Base-by-base conservation (phyloP, 225 moss, liverwort and hornwort species). In the Straminergon stramineum region DNA sequence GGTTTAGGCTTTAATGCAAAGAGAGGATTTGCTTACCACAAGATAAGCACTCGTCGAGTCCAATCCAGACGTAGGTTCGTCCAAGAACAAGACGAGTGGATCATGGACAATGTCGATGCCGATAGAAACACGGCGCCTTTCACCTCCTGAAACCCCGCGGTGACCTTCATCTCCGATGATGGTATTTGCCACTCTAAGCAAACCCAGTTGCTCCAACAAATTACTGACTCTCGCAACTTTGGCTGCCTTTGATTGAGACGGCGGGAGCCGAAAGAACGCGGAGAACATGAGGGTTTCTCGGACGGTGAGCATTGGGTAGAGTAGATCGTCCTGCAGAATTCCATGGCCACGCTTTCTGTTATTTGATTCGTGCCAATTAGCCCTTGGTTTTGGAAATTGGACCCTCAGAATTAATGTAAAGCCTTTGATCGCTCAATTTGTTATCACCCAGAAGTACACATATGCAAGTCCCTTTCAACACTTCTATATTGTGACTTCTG, bases 221-320 rank as follows among this genome's bases (percentile, higher is more conserved):
- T 94, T 93, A 45, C 90, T 84, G 32, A 97, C 97, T 77, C 97
- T 93, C 19, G 93, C 92, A 43, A 35, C 56, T 91, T 98, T 98
- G 78, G 86, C 95, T 69, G 89, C 89, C 79, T 89, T 90, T 7
- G 94, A 67, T 88, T 92, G 91, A 75, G 94, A 92, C 28, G 78
- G 76, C 35, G 93, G 93, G 23, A 98, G 91, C n/a, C 98, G 95
- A 80, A 98, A 93, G 82, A 93, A 92, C 5, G 97, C 98, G n/a
- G 97, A 95, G 79, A 95, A 98, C 90, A 94, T 93, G 62, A 98
- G 93, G 24, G 98, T 98, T 95, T 98, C 98, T 92, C 94, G 95
- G 57, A 98, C 98, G 75, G 98, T 98, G 81, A 98, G 96, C 98
- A 98, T 98, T 41, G 98, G 97, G 78, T 96, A 98, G 17, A 98